phyloP scores from a whole-genome alignment of 2,329 filamentous ascomycete genomes.

The Ceratocystis smalleyi region DNA sequence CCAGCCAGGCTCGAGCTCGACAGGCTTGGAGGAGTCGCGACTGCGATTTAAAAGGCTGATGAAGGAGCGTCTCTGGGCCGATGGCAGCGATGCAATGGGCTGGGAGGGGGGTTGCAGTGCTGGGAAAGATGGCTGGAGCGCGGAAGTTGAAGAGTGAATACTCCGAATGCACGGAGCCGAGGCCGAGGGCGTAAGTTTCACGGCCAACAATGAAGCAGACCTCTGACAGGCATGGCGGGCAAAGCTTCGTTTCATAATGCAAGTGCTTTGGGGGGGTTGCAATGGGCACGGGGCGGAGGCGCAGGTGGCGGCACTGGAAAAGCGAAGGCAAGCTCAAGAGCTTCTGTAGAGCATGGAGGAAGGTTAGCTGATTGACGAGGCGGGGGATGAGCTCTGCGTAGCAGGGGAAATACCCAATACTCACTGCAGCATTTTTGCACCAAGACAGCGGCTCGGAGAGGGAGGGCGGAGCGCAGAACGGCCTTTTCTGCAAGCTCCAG shows the following conservation, averaged over 20 bases:
- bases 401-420: neutral
- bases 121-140: neutral
- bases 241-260: constrained; percentile 31
- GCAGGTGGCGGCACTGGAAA: neutral
- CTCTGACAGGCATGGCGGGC: constrained; percentile 31
- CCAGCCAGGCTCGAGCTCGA: constrained; percentile 52
- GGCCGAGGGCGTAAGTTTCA: constrained; percentile 22
- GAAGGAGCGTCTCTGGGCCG: constrained; percentile 1
- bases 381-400: neutral
- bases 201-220: neutral
- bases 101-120: neutral
- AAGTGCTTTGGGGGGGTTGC: neutral
- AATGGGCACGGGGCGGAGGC: neutral
- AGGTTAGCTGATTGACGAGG: neutral
- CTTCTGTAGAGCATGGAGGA: neutral
- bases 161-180: constrained; percentile 11
- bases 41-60: constrained; percentile 8
- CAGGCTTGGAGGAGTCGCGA: neutral
- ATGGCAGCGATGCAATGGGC: neutral
- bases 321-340: neutral
- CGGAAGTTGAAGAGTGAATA: neutral
- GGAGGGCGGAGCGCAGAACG: too few species aligned
- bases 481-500: neutral
- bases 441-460: neutral
- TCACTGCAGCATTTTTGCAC: neutral